Percentiles rank a stretch among this genome's conserved stretches.
Conservation (phyloP, 2,329 filamentous ascomycete species). For the Periconia macrospinosa region DNA sequence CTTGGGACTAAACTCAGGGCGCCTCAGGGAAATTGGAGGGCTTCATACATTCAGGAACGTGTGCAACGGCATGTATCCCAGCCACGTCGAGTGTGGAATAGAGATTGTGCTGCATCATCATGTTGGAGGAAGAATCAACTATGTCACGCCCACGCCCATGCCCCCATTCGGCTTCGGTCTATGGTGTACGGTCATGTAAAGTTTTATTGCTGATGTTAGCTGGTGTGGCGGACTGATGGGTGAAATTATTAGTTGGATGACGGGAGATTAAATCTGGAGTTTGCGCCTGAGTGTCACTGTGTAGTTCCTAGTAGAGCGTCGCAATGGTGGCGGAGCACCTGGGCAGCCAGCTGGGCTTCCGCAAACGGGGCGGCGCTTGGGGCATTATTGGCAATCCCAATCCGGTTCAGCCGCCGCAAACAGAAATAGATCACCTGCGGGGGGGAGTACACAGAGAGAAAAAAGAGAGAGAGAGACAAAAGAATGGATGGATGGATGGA, state of each 20-base stretch:
- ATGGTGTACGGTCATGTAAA: too few relatives aligned
- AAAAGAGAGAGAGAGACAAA: background rate
- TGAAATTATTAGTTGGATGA: background rate
- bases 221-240: background rate
- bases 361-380: background rate
- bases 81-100: background rate
- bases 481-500: background rate
- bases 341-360: background rate
- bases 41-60: background rate
- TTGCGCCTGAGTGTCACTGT: background rate
- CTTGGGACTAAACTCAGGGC: background rate
- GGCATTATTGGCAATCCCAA: background rate
- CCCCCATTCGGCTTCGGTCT: too few relatives aligned
- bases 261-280: background rate
- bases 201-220: too few relatives aligned
- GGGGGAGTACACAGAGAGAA: background rate
- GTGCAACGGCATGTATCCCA: background rate
- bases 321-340: background rate
- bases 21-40: background rate
- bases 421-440: background rate
- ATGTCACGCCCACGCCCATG: too few relatives aligned
- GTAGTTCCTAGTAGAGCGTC: background rate
- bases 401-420: background rate
- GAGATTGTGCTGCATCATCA: background rate
- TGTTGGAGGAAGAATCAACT: too few relatives aligned